These are phyloP conservation scores for Paraphoma sp. DNA, from an alignment of 2,329 filamentous ascomycete species.

Conservation along the genomic window DNA sequence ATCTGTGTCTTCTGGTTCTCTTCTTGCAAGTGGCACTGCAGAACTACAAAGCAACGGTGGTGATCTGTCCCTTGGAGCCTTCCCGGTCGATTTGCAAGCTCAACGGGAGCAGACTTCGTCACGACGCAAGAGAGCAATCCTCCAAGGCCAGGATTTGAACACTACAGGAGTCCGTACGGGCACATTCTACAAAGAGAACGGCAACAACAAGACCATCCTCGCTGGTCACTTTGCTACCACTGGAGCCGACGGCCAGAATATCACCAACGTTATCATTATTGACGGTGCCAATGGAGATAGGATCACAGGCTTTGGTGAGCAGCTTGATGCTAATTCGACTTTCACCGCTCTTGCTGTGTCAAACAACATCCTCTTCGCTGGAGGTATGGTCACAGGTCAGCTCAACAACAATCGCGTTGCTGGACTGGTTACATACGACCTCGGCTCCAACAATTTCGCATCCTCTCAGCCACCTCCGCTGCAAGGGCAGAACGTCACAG, in stretches of 20 bases:
- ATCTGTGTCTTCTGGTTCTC: slow-evolving; percentile 77
- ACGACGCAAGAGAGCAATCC: slow-evolving; percentile 50
- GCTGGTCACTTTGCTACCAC: slow-evolving; percentile 84
- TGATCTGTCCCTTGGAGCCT: slow-evolving; percentile 50
- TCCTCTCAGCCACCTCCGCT: slow-evolving; percentile 77
- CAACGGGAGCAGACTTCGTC: slow-evolving; percentile 36
- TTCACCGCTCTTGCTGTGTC: slow-evolving; percentile 69
- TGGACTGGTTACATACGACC: slow-evolving; percentile 82
- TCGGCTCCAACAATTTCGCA: slow-evolving; percentile 67
- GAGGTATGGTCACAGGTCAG: slow-evolving; percentile 77
- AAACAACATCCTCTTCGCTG: slow-evolving; percentile 72
- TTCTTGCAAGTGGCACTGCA: slow-evolving; percentile 75
- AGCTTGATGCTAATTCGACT: slow-evolving; percentile 73
- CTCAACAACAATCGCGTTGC: slow-evolving; percentile 68
- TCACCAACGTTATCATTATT: slow-evolving; percentile 84
- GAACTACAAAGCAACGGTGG: slow-evolving; percentile 58
- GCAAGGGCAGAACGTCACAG: slow-evolving; percentile 71
- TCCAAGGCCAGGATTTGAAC: slow-evolving; percentile 53
- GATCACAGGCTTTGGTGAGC: slow-evolving; percentile 72
- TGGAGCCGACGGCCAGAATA: slow-evolving; percentile 69
- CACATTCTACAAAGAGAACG: slow-evolving; percentile 73
- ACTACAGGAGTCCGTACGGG: slow-evolving; percentile 77
- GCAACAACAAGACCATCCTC: slow-evolving; percentile 82
- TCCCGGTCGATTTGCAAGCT: slow-evolving; percentile 47
- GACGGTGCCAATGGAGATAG: slow-evolving; percentile 73